Conservation (phyloP, 2,329 filamentous ascomycete genomes). For the Stachybotrys elegans region DNA sequence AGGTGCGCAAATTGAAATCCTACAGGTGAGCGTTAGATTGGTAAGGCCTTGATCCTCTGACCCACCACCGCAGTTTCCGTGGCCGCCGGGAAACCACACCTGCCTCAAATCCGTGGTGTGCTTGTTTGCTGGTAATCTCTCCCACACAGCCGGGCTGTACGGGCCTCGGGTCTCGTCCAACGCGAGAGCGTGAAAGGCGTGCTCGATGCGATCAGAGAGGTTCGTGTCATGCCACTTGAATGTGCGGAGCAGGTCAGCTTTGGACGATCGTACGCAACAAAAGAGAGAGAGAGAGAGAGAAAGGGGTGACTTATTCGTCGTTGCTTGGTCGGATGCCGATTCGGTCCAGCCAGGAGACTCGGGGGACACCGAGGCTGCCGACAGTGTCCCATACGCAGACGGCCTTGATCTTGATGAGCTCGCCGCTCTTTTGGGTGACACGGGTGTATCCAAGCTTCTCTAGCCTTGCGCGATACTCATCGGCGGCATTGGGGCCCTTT, state of each 20-base stretch:
- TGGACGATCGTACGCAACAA: not conserved
- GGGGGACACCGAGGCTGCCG: constrained; percentile 39
- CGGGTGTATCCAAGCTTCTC: constrained; percentile 39
- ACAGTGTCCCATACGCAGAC: constrained; percentile 44
- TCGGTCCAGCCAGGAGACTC: constrained; percentile 38
- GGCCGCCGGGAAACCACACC: constrained; percentile 66
- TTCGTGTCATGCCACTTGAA: constrained; percentile 50
- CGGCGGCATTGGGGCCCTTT: constrained; percentile 34
- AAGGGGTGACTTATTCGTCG: constrained; percentile 36
- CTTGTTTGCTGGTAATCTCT: constrained; percentile 32
- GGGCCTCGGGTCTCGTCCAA: constrained; percentile 51
- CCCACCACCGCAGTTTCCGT: constrained; percentile 67
- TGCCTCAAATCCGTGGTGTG: constrained; percentile 40
- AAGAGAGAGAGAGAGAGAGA: not conserved
- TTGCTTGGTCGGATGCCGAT: constrained; percentile 40
- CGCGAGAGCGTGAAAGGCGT: constrained; percentile 56
- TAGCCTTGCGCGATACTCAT: constrained; percentile 38
- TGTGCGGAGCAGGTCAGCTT: constrained; percentile 29
- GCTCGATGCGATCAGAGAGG: constrained; percentile 46
- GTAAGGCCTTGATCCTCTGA: constrained; percentile 48
- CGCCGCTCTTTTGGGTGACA: constrained; percentile 32
- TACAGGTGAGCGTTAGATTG: constrained; percentile 33
- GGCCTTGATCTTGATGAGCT: constrained; percentile 39
- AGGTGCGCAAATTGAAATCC: constrained; percentile 9
- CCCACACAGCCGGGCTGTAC: constrained; percentile 53